A percentile compares a stretch with the other conserved stretches of the same genome.
phyloP scores from a whole-genome alignment of 768 basidiomycete species.

The Phlebiopsis flavidoalba region DNA sequence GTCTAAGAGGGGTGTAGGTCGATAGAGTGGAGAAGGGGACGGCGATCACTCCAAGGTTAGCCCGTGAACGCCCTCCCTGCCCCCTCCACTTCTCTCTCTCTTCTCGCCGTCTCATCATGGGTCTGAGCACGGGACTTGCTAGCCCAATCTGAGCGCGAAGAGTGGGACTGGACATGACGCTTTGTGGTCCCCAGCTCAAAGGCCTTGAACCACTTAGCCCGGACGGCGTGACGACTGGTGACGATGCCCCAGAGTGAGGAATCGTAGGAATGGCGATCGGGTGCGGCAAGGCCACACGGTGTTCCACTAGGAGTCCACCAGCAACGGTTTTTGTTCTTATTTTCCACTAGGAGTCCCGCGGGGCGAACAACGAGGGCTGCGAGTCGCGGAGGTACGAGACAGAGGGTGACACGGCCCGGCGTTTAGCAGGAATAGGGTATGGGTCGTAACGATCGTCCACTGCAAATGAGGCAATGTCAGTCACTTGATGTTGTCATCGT shows the following conservation, averaged over 20 bases:
- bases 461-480: constrained; percentile 25
- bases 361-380: constrained; percentile 46
- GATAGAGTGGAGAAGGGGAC: background rate
- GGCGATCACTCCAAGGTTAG: constrained; percentile 36
- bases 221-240: constrained; percentile 58
- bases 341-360: constrained; percentile 37
- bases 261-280: constrained; percentile 66
- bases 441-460: constrained; percentile 86
- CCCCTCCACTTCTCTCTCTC: constrained; percentile 63
- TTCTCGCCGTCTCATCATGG: constrained; percentile 48
- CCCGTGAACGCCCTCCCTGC: constrained; percentile 75
- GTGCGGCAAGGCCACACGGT: constrained; percentile 24
- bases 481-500: constrained; percentile 1
- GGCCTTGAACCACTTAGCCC: constrained; percentile 29
- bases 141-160: constrained; percentile 66
- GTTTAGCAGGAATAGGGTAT: constrained; percentile 71
- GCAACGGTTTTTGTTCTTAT: too few relatives aligned
- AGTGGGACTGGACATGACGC: constrained; percentile 70
- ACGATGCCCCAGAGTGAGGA: constrained; percentile 63
- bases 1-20: background rate
- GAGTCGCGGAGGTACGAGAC: constrained; percentile 61
- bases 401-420: constrained; percentile 80
- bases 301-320: constrained; percentile 34
- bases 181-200: constrained; percentile 37
- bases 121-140: constrained; percentile 71